Evolutionary conservation across 1,284 basidiomycete species (phyloP).

Genomic region (Kalmanozyma brasiliensis): DNA sequence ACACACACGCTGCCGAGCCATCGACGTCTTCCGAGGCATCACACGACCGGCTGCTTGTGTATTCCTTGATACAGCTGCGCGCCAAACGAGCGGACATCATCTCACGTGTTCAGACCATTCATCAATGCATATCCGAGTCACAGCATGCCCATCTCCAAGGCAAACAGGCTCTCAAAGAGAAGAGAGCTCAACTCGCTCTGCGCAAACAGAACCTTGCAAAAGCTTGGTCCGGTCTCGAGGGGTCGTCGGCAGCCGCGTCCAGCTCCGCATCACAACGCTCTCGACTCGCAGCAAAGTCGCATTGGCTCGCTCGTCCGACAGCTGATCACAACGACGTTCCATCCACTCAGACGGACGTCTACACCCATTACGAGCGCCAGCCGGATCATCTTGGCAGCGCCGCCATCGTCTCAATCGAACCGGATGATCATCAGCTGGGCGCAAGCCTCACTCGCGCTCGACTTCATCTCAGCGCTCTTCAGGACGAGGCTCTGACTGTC

Average conservation of each 20-base stretch:
- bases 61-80: conserved; percentile 24
- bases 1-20: conserved; percentile 8
- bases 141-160: conserved; percentile 26
- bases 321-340: conserved; percentile 28
- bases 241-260: conserved; percentile 19
- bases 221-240: conserved; percentile 48
- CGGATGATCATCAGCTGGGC: conserved; percentile 24
- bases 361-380: conserved; percentile 37
- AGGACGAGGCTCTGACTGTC: conserved; percentile 16
- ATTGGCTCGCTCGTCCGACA: conserved; percentile 36
- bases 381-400: conserved; percentile 4
- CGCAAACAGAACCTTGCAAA: conserved; percentile 47
- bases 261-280: conserved; percentile 25
- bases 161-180: conserved; percentile 28
- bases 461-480: conserved; percentile 19
- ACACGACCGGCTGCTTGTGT: conserved; percentile 10
- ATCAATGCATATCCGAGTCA: conserved; percentile 34
- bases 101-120: conserved; percentile 28
- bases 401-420: background rate
- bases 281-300: conserved; percentile 26
- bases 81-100: conserved; percentile 22
- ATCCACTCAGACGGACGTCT: conserved; percentile 34
- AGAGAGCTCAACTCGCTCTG: conserved; percentile 13
- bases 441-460: conserved; percentile 23
- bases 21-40: conserved; percentile 1